phyloP scores from a whole-genome alignment of 257 asterid species.

The Solanum peruvianum region DNA sequence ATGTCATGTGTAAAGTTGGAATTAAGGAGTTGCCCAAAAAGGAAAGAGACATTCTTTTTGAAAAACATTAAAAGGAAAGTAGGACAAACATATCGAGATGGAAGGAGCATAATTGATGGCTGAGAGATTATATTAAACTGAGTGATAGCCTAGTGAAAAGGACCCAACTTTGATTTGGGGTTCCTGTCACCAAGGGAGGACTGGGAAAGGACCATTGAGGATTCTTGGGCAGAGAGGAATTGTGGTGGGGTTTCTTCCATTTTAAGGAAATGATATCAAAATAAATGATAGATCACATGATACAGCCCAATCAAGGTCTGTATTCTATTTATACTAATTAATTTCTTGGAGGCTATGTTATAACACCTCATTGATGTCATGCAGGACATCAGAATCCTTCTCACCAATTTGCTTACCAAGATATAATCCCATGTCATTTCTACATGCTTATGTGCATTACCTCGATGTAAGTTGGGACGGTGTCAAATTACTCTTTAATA shows the following conservation, averaged over 20 bases:
- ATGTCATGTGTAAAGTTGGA: background rate
- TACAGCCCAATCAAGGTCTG: background rate
- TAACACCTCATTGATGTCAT: conserved; percentile 8
- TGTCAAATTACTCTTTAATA: background rate
- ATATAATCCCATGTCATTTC: conserved; percentile 92
- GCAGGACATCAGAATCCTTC: conserved; percentile 98
- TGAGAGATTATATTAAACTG: background rate
- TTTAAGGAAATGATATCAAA: background rate
- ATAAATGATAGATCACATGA: background rate
- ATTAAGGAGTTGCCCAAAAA: background rate
- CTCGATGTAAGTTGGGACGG: conserved; percentile 67
- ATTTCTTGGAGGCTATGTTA: background rate
- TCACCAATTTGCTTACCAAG: conserved; percentile 98
- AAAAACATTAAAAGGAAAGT: background rate
- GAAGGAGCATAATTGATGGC: background rate
- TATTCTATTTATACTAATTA: background rate
- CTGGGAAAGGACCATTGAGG: background rate
- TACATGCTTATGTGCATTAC: conserved; percentile 93
- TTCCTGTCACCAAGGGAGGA: background rate
- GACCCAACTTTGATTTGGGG: background rate
- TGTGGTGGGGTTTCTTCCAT: background rate
- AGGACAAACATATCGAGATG: background rate
- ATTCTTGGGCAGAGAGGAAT: background rate
- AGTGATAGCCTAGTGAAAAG: background rate
- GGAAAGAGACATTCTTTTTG: background rate